phyloP scores from a whole-genome alignment of 2,329 filamentous ascomycete species.

The Aureobasidium vineae region DNA sequence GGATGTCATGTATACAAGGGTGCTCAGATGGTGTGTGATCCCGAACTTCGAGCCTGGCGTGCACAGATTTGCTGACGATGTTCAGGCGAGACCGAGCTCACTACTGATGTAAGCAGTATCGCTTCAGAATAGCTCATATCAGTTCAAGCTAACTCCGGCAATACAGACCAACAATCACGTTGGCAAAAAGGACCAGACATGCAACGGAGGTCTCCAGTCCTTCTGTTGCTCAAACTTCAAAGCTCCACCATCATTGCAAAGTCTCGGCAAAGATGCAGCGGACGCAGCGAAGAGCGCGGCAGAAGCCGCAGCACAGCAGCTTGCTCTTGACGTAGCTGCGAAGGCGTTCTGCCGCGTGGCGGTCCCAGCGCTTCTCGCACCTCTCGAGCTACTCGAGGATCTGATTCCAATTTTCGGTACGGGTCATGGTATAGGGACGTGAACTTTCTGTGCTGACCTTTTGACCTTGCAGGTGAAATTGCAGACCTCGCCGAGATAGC shows the following conservation, averaged over 20 bases:
- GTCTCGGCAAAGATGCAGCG: constrained; percentile 29
- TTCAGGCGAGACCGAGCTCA: constrained; percentile 36
- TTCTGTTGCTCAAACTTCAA: constrained; percentile 37
- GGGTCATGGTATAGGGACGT: not conserved
- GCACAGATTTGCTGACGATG: too few species aligned
- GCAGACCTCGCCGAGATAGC: constrained; percentile 30
- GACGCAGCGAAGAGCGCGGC: constrained; percentile 27
- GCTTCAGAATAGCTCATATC: too few species aligned
- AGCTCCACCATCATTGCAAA: constrained; percentile 30
- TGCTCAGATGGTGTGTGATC: constrained; percentile 30
- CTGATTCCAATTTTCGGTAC: constrained; percentile 27
- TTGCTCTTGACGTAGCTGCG: constrained; percentile 39
- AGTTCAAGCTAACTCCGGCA: too few species aligned
- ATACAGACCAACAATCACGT: constrained; percentile 33
- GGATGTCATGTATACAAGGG: constrained; percentile 35
- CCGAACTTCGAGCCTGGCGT: too few species aligned
- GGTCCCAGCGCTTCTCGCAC: constrained; percentile 36
- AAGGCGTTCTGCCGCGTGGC: constrained; percentile 41
- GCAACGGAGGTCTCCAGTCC: constrained; percentile 32
- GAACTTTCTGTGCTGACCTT: not conserved
- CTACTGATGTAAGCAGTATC: constrained; percentile 28
- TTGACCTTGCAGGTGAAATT: constrained; percentile 22
- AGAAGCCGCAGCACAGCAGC: constrained; percentile 34
- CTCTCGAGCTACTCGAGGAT: constrained; percentile 27
- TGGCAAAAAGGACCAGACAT: constrained; percentile 37